Evolutionary conservation across 1,284 basidiomycete genomes (phyloP), one percentile per base, ranked within the genome.

Genomic region (Porodaedalea pini): DNA sequence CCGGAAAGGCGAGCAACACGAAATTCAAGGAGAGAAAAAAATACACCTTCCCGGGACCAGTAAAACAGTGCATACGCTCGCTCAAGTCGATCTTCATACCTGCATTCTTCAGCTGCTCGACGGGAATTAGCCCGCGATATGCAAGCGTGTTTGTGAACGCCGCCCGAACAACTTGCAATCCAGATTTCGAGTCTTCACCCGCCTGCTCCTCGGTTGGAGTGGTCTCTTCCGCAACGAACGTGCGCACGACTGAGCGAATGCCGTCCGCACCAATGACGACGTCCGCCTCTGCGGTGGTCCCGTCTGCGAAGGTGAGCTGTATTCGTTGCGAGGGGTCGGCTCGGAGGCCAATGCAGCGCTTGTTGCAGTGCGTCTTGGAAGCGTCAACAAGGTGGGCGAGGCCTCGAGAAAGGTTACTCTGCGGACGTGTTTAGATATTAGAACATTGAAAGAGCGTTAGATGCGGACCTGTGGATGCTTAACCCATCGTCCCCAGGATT

Each of bases 191-290:
- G n/a, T n/a, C n/a, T n/a, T n/a, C 27, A n/a, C 29, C 29, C 15
- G 15, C 17, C 6, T 32, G 25, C 15, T 27, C 27, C n/a, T n/a
- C n/a, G n/a, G n/a, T n/a, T n/a, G n/a, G n/a, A n/a, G 62, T 63
- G 21, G 63, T 58, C 2, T 56, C 60, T n/a, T 65, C 65, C 13
- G 67, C 68, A 3, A 72, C 69, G 36, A 69, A 70, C 31, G 62
- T 61, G 41, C 81, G 76, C 23, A 76, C 69, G 1, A 65, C 62
- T 57, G 80, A 82, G 63, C 71, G 77, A 55, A 83, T 75, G 0
- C 81, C 81, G 62, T 83, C 81, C 1, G 79, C 76, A 11, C 79
- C 80, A 51, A 83, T 70, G 21, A 83, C 72, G 7, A 83, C 64
- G 57, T 83, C 80, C 3, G 80, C 69, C 61, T 76, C 74, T 58